These are phyloP conservation scores for Chrysanthemum makinoi DNA, from an alignment of 129 eudicot species.

Conservation along the genomic window DNA sequence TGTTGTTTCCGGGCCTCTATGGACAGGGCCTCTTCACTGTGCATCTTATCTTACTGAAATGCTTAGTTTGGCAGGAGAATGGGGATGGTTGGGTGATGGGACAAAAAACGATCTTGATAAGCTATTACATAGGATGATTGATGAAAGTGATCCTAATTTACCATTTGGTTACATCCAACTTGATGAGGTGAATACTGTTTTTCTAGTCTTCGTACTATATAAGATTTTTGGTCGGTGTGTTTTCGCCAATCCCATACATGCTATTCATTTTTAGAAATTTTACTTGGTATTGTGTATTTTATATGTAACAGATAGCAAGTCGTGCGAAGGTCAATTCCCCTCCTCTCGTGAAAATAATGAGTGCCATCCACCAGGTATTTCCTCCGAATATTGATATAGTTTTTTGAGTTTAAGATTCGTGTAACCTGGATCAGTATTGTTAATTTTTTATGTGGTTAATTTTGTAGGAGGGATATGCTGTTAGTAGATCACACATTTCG, in stretches of 20 bases:
- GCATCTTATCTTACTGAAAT: slow-evolving; percentile 57
- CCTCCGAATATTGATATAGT: not conserved
- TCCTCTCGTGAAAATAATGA: slow-evolving; percentile 46
- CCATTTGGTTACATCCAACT: slow-evolving; percentile 73
- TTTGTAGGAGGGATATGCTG: slow-evolving; percentile 70
- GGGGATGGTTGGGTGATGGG: slow-evolving; percentile 81
- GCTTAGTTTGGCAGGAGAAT: slow-evolving; percentile 64
- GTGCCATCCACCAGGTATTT: slow-evolving; percentile 61
- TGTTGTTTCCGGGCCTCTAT: slow-evolving; percentile 85
- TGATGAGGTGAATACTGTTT: slow-evolving; percentile 56
- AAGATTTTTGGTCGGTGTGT: slow-evolving; percentile 8
- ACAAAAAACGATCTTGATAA: slow-evolving; percentile 53
- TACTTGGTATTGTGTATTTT: not conserved
- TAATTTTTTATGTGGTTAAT: not conserved
- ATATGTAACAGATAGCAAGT: slow-evolving; percentile 57
- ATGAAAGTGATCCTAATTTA: slow-evolving; percentile 80
- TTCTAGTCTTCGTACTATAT: not conserved
- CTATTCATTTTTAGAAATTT: not conserved
- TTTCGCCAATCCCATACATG: not conserved
- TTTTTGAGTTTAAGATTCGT: no score
- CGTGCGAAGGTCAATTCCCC: slow-evolving; percentile 85
- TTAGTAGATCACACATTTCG: slow-evolving; percentile 77
- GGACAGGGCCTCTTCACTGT: slow-evolving; percentile 96
- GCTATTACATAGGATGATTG: slow-evolving; percentile 64
- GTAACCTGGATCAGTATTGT: not conserved